Base-by-base conservation (phyloP, 257 asterid species). In the Scutellaria barbata region DNA sequence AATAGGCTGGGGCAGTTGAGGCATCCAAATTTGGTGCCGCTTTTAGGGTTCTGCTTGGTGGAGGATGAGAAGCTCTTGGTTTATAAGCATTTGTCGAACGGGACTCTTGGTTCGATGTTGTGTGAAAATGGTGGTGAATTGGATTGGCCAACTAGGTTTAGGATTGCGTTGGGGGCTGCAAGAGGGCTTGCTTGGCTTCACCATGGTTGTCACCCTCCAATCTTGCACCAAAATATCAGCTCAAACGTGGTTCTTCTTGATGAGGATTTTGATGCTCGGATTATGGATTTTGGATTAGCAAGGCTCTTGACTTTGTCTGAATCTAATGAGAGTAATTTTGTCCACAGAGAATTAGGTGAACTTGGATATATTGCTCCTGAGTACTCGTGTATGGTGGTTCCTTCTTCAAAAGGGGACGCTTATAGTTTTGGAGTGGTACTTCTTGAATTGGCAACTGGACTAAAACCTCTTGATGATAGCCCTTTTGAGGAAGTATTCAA, bases 131-230 rank as follows among this genome's bases (percentile, higher is more conserved):
- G 83, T 4, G 47, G 69, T 8, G 81, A 39, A 7, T 52, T 94
- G 80, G 97, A 94, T 85, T 94, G 98, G 98, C 81, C 77, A n/a
- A 81, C 90, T 7, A 80, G 97, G 87, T 91, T 91, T 72, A 86
- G 83, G 76, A 89, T 94, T 51, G 96, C 90, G 2, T 74, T 90
- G 50, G 98, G 97, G 17, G 90, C 95, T 54, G 88, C 96, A 1
- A 79, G 96, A 77, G 98, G 98, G 22, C 87, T 91, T 63, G 96
- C 96, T 52, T 91, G 97, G 98, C 96, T 94, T 69, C 98, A 91
- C 75, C 97, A 94, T 65, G 98, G 98, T 30, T 88, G 95, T 50
- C 86, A 84, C 71, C 97, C 97, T 37, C 96, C 96, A 2, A 89
- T 94, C 57, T 13, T 89, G 81, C 98, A 94, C 74, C 97, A 84